These are phyloP conservation scores for Amoebophrya sp. DNA, from an alignment of 169 alveolate genomes.

Conservation along the genomic window DNA sequence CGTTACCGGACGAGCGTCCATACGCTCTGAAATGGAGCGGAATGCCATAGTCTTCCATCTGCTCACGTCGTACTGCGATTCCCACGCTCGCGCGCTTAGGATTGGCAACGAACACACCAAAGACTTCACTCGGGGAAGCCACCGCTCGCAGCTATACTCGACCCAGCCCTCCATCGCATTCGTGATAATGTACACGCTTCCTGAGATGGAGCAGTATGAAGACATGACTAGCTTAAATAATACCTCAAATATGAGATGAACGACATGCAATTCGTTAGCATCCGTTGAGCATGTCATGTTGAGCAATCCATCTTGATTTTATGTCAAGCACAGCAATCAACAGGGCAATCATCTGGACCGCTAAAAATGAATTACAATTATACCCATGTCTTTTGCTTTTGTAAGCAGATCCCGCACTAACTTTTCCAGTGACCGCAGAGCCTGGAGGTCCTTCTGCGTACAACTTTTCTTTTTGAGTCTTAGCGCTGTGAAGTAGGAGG, in stretches of 20 bases:
- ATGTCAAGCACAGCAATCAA: no score
- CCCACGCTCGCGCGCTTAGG: neutral
- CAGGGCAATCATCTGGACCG: no score
- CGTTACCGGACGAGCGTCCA: neutral
- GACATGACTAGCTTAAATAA: no score
- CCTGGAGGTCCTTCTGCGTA: neutral
- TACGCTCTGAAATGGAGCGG: neutral
- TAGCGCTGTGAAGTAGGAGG: neutral
- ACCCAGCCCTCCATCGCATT: slow-evolving; percentile 89
- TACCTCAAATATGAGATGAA: no score
- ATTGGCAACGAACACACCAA: slow-evolving; percentile 28
- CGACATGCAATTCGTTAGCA: no score
- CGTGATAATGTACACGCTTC: slow-evolving; percentile 76
- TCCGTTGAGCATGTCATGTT: neutral
- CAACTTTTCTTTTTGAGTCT: neutral
- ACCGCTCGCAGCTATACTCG: slow-evolving; percentile 67
- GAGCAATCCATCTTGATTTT: no score
- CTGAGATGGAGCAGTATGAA: slow-evolving; percentile 36
- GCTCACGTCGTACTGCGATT: neutral
- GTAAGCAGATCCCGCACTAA: neutral
- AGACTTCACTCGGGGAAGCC: slow-evolving; percentile 60
- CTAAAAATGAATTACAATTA: no score
- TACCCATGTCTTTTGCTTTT: neutral
- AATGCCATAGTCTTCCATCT: neutral
- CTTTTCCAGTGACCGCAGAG: neutral